phyloP scores from a whole-genome alignment of 306 rosid genomes.

The Morella rubra region DNA sequence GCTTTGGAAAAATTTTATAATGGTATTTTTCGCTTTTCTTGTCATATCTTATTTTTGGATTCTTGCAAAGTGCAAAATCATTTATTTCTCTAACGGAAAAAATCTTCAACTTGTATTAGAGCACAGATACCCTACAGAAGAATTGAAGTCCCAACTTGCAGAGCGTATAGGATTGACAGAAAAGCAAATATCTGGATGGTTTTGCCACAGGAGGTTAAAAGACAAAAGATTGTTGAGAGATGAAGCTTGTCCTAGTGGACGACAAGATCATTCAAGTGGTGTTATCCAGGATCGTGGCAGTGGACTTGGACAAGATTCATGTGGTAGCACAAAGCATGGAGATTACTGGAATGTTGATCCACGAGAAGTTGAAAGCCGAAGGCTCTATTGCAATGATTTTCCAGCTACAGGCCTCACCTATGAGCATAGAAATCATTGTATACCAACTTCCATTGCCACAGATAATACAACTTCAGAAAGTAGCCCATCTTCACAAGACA shows the following conservation, averaged over 20 bases:
- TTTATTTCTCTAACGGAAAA: conserved; percentile 18
- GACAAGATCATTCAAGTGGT: conserved; percentile 91
- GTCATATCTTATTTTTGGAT: conserved; percentile 17
- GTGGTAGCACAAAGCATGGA: conserved; percentile 93
- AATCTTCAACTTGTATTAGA: conserved; percentile 38
- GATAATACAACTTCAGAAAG: conserved; percentile 91
- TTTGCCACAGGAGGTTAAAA: conserved; percentile 96
- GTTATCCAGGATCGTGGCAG: conserved; percentile 89
- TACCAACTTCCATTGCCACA: conserved; percentile 53
- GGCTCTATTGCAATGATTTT: conserved; percentile 58
- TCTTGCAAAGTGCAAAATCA: conserved; percentile 12
- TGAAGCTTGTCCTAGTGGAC: conserved; percentile 63
- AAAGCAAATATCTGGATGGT: conserved; percentile 98
- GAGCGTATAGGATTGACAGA: conserved; percentile 78
- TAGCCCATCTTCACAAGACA: conserved; percentile 73
- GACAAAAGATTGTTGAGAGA: conserved; percentile 70
- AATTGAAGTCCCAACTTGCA: conserved; percentile 71
- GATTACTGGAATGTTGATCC: conserved; percentile 76
- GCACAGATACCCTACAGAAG: conserved; percentile 91
- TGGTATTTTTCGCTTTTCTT: conserved; percentile 47
- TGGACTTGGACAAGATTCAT: conserved; percentile 96
- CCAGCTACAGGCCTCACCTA: conserved; percentile 46
- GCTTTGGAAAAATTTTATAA: conserved; percentile 83
- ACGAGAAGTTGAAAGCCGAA: conserved; percentile 91
- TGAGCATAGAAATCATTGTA: conserved; percentile 45